Evolutionary conservation across 2,329 filamentous ascomycete species (phyloP).

Genomic region (Xylariaceae sp.): DNA sequence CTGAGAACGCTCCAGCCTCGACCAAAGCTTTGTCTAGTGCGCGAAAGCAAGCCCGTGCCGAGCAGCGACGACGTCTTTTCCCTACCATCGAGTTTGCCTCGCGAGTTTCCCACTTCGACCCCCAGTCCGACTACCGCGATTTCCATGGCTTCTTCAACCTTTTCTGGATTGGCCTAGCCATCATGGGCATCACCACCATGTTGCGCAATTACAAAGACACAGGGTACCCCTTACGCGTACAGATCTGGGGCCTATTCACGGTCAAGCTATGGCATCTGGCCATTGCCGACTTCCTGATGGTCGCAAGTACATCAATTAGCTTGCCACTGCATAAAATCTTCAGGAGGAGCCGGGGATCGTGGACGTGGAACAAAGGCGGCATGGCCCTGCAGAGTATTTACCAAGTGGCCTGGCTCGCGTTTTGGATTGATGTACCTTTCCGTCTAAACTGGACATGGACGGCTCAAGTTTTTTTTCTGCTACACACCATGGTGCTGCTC

Average conservation of each 20-base stretch:
- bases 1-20: slow-evolving; percentile 91
- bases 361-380: slow-evolving; percentile 80
- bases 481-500: slow-evolving; percentile 88
- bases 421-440: slow-evolving; percentile 89
- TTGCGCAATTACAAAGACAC: slow-evolving; percentile 93
- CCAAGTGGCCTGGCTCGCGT: slow-evolving; percentile 76
- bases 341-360: slow-evolving; percentile 56
- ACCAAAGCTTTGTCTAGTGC: slow-evolving; percentile 84
- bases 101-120: slow-evolving; percentile 94
- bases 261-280: slow-evolving; percentile 88
- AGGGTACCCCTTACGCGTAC: slow-evolving; percentile 80
- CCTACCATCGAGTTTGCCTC: slow-evolving; percentile 90
- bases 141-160: slow-evolving; percentile 98
- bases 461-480: slow-evolving; percentile 89
- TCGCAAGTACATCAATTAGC: slow-evolving; percentile 72
- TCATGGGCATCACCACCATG: slow-evolving; percentile 96
- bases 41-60: slow-evolving; percentile 80
- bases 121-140: slow-evolving; percentile 86
- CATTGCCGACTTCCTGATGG: slow-evolving; percentile 85
- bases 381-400: slow-evolving; percentile 82
- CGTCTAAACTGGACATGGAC: slow-evolving; percentile 93
- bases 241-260: slow-evolving; percentile 88
- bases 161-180: slow-evolving; percentile 95
- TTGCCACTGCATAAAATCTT: slow-evolving; percentile 76
- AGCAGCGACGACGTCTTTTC: slow-evolving; percentile 84